Conservation (phyloP, 805 yeast species). For the Saccharomyces paradoxus region DNA sequence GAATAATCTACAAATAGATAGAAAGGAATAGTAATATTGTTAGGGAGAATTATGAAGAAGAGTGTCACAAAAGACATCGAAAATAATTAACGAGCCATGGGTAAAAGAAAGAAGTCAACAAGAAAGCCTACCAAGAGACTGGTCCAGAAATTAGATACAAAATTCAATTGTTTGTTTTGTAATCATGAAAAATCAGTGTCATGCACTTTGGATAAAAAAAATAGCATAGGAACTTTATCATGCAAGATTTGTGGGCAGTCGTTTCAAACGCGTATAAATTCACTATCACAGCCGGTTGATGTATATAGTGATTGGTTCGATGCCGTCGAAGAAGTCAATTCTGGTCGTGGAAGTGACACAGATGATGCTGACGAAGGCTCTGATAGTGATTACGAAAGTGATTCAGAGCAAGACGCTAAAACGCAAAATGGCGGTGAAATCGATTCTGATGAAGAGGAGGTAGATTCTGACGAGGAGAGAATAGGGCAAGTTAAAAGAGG, state of each 20-base stretch:
- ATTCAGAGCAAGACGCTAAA: slow-evolving; percentile 27
- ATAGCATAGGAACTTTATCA: slow-evolving; percentile 70
- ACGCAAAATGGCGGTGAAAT: background rate
- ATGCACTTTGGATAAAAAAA: slow-evolving; percentile 80
- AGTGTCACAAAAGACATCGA: background rate
- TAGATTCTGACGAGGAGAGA: slow-evolving; percentile 18
- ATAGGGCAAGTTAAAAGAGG: slow-evolving; percentile 12
- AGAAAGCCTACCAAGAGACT: slow-evolving; percentile 73
- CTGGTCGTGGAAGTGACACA: slow-evolving; percentile 29
- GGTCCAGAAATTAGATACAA: slow-evolving; percentile 70
- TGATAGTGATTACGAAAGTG: slow-evolving; percentile 31
- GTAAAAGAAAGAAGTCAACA: slow-evolving; percentile 75
- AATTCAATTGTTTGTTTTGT: slow-evolving; percentile 87
- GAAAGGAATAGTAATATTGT: background rate
- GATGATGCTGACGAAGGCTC: slow-evolving; percentile 28
- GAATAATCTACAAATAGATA: background rate
- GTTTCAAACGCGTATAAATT: slow-evolving; percentile 81
- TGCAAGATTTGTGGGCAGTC: slow-evolving; percentile 93
- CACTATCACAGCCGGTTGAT: slow-evolving; percentile 78
- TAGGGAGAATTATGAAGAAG: background rate
- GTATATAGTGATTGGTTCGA: slow-evolving; percentile 97
- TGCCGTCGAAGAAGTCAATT: slow-evolving; percentile 69
- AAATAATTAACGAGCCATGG: slow-evolving; percentile 33
- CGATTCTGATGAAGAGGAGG: slow-evolving; percentile 16
- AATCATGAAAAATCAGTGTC: slow-evolving; percentile 90